phyloP scores from a whole-genome alignment of 768 basidiomycete genomes.

The Russula brevipes region DNA sequence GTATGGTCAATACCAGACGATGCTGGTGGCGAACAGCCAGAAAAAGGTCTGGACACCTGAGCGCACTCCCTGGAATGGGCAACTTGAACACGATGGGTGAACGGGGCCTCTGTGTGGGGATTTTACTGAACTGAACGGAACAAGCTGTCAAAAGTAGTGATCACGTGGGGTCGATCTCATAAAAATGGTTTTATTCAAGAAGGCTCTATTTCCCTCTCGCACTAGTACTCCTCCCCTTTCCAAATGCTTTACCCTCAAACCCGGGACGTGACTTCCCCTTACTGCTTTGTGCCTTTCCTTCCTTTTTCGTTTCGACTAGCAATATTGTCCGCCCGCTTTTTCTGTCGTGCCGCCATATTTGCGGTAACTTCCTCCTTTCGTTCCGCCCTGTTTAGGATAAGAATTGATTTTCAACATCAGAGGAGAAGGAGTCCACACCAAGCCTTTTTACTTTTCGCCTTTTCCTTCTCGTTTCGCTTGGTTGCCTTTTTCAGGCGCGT shows the following conservation, averaged over 20 bases:
- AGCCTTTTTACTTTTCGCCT: constrained; percentile 72
- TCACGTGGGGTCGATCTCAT: background rate
- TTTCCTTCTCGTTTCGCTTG: constrained; percentile 90
- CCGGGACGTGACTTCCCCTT: constrained; percentile 66
- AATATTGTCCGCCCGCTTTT: constrained; percentile 90
- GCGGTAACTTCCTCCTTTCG: constrained; percentile 73
- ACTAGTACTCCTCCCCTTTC: constrained; percentile 42
- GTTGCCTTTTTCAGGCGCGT: constrained; percentile 81
- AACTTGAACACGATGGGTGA: background rate
- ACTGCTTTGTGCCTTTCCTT: constrained; percentile 54
- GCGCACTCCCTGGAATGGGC: background rate
- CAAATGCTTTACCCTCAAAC: constrained; percentile 81
- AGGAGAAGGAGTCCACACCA: constrained; percentile 53
- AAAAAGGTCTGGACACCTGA: background rate
- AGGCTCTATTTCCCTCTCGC: background rate
- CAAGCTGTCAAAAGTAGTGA: background rate
- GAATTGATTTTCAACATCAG: background rate
- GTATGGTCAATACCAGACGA: background rate
- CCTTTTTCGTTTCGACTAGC: constrained; percentile 74
- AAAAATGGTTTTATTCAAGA: background rate
- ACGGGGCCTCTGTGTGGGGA: background rate
- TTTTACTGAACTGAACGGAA: background rate
- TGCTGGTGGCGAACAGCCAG: background rate
- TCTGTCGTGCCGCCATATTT: constrained; percentile 78
- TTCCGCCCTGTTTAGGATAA: constrained; percentile 58